Base-by-base conservation (phyloP, 352 stramenopile species). In the Blastocystis sp. region DNA sequence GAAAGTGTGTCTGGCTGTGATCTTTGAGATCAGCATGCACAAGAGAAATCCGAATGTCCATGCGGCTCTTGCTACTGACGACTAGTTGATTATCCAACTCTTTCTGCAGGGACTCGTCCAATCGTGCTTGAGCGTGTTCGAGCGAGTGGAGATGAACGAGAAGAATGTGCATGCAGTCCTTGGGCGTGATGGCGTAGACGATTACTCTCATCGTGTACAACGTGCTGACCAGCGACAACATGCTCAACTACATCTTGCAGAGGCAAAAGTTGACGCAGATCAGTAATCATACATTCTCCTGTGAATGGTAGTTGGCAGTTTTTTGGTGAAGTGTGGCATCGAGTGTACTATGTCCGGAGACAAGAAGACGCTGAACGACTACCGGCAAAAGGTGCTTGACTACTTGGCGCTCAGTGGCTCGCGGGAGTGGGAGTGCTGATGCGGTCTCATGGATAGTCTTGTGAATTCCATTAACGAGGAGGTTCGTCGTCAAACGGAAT, bases 131-230 rank as follows among this genome's bases (percentile, higher is more conserved):
- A 24, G n/a, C 48, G 74, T 69, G 1, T 69, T 84, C 24, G 60
- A 84, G 38, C 24, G n/a, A 24, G 74, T 84, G 48, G 52, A 69
- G 45, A 57, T 45, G 42, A 84, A 63, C 45, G 74, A 84, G 48
- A 84, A 63, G 52, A 69, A 28, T 24, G 74, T 84, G 0, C n/a
- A 28, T 40, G n/a, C 66, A 7, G 17, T 52, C 45, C 19, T 66
- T 11, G n/a, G 17, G 43, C 9, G 2, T 66, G 1, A 45, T 0
- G 14, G 24, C 4, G 17, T 84, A 84, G 74, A 64, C 34, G 21
- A 84, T 84, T 70, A 62, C 66, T 2, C 34, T 84, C n/a, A 84
- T 84, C 3, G 3, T 84, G 38, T 68, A 70, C 34, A 84, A 84
- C 48, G 66, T 84, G 65, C 42, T 84, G 48, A 57, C 48, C 6